phyloP scores from a whole-genome alignment of 192 early-diverging fungal species.

The Linderina pennispora region DNA sequence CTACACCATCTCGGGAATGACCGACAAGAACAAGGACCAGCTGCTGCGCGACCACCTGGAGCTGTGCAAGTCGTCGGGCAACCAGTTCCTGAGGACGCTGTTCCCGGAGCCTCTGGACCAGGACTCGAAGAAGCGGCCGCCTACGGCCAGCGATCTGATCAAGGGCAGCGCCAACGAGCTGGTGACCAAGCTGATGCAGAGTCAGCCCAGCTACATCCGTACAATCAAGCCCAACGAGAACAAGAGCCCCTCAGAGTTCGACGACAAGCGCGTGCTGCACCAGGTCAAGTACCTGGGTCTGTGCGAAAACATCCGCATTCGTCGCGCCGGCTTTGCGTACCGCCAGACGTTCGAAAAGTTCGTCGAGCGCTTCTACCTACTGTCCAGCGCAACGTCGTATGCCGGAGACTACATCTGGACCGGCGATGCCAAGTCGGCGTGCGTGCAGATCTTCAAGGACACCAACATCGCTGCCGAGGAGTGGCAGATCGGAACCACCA shows the following conservation, averaged over 20 bases:
- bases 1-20: slow-evolving; percentile 88
- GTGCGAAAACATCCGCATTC: slow-evolving; percentile 95
- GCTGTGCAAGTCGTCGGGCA: slow-evolving; percentile 72
- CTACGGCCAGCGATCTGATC: slow-evolving; percentile 96
- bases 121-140: slow-evolving; percentile 91
- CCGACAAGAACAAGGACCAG: slow-evolving; percentile 97
- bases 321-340: slow-evolving; percentile 97
- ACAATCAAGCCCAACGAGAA: slow-evolving; percentile 98
- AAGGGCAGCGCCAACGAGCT: slow-evolving; percentile 79
- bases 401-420: slow-evolving; percentile 80
- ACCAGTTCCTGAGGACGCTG: slow-evolving; percentile 67
- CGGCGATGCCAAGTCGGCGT: slow-evolving; percentile 65
- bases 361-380: slow-evolving; percentile 68
- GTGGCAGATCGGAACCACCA: slow-evolving; percentile 94
- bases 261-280: slow-evolving; percentile 87
- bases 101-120: slow-evolving; percentile 91
- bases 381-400: slow-evolving; percentile 71
- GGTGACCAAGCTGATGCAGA: slow-evolving; percentile 90
- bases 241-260: slow-evolving; percentile 87
- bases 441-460: slow-evolving; percentile 76
- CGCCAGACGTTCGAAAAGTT: slow-evolving; percentile 89
- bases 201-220: slow-evolving; percentile 93
- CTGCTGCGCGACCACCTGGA: slow-evolving; percentile 89
- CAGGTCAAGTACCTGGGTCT: slow-evolving; percentile 96
- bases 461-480: slow-evolving; percentile 77